Evolutionary conservation across 2,329 filamentous ascomycete genomes (phyloP), one percentile per base, ranked within the genome.

Genomic region (Aureobasidium sp.): DNA sequence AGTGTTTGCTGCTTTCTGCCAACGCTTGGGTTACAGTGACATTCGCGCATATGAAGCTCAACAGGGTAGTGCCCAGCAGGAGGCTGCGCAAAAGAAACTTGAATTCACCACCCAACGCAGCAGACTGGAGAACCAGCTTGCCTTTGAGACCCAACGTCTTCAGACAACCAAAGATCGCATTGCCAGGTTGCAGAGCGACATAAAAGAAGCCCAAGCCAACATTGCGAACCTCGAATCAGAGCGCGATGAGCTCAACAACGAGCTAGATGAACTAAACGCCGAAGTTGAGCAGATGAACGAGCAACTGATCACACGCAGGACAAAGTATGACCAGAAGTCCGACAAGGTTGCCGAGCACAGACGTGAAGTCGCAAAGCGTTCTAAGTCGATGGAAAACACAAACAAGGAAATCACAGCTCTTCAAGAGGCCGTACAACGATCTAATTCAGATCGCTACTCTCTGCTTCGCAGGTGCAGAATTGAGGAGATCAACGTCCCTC

Each of bases 41-140:
- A 95, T 99, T 66, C 89, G 93, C 62, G 89, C 91, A 62, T 99
- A 97, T 69, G 91, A 97, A 72, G 88, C 88, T 30, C 92, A 95
- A 67, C 94, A 97, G 75, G 93, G 94, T 53, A 91, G 89, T 45
- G 79, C 96, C 53, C 92, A 97, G 74, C 90, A 96, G 72, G 91
- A 97, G 72, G 89, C 90, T 48, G 87, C 87, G 0, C 87, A 94
- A 74, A 92, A 92, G 78, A 90, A 90, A 65, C 86, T 89, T 58
- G 87, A 92, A 66, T 97, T 96, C 68, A 89, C 88, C 61, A 86
- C 88, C 4, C 94, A 99, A 72, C 83, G 81, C 67, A 85, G 81
- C 63, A 81, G 78, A 58, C 78, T 88, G 50, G 78, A 85, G 66
- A 85, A 83, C 66, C 79, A 84, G 66, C 75, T 87, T 54, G 80